Base-by-base conservation (phyloP, 192 early-diverging fungal species). In the Backusella parvicylindrica region DNA sequence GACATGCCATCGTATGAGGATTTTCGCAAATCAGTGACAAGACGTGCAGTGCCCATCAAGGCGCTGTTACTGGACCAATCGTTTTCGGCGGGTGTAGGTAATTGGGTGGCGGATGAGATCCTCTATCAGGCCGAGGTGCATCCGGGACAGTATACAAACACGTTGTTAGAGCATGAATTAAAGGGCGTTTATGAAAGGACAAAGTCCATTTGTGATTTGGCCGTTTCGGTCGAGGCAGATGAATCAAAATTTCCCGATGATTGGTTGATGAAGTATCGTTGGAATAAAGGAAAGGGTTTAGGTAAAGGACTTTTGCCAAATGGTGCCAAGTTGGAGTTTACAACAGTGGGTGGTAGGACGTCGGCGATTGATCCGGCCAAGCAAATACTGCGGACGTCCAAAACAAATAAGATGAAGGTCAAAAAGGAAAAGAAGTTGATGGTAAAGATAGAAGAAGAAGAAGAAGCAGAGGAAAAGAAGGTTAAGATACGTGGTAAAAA, bases 71-170 rank as follows among this genome's bases (percentile, higher is more conserved):
- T 96, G 16, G 90, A 94, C 56, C 95, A 96, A 64, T 47, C 77
- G 7, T 93, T 96, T 71, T 88, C 86, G 0, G 92, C 93, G 13
- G 95, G 95, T 3, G 86, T 96, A 3, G 95, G 94, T 0, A 96
- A 95, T 80, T 96, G 94, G 94, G 83, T 96, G 13, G 94, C 94
- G 0, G 95, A 96, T 78, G 94, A 94, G 81, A 83, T 94, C 0
- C 84, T 96, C 7, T 96, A 87, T 75, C 91, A 91, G 53, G 87
- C 92, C 37, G 53, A 75, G 31, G 79, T 96, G 6, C 94, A 96
- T 73, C 95, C 95, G 13, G 78, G 70, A 15, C 86, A 91, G 71
- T 73, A 77, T 28, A 74, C 89, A 0, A 71, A 85, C 13, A 75
- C 85, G 6, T 77, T 95, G 36, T 80, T 66, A 0, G 80, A 81